Percentiles rank a stretch among this genome's conserved stretches.
Conservation (phyloP, 163 green algal species). For the Scenedesmus sp. region DNA sequence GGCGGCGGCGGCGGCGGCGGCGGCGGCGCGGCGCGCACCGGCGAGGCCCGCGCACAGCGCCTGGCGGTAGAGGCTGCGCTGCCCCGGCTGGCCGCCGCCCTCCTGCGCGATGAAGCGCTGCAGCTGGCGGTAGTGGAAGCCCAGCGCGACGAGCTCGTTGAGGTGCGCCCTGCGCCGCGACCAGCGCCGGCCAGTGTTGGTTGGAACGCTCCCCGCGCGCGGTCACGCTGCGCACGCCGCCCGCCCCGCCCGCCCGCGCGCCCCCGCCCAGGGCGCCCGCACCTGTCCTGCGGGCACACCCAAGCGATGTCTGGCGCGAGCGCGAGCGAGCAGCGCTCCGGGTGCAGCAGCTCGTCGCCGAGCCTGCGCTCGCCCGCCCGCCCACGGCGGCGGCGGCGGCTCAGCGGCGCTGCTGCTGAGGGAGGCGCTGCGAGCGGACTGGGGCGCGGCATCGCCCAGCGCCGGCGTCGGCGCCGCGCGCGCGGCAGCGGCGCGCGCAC, state of each 20-base stretch:
- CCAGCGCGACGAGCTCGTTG: conserved; percentile 69
- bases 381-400: no score
- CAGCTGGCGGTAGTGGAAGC: conserved; percentile 75
- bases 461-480: no score
- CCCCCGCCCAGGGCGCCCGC: neutral
- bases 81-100: conserved; percentile 6
- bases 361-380: neutral
- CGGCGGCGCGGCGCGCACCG: neutral
- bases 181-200: no score
- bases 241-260: no score
- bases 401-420: conserved; percentile 34
- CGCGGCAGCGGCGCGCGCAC: no score
- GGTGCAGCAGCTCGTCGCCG: conserved; percentile 19
- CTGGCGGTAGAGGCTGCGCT: conserved; percentile 57
- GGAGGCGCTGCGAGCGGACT: no score
- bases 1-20: neutral
- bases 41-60: neutral
- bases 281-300: conserved; percentile 57
- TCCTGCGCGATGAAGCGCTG: conserved; percentile 66
- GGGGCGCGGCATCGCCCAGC: no score
- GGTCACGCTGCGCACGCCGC: no score
- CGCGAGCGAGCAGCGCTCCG: conserved; percentile 17
- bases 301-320: conserved; percentile 50
- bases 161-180: conserved; percentile 65
- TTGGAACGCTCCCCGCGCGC: no score